A percentile compares a stretch with the other conserved stretches of the same genome.
Evolutionary conservation across 352 stramenopile genomes (phyloP).

Genomic region (Lagenidium sp.): DNA sequence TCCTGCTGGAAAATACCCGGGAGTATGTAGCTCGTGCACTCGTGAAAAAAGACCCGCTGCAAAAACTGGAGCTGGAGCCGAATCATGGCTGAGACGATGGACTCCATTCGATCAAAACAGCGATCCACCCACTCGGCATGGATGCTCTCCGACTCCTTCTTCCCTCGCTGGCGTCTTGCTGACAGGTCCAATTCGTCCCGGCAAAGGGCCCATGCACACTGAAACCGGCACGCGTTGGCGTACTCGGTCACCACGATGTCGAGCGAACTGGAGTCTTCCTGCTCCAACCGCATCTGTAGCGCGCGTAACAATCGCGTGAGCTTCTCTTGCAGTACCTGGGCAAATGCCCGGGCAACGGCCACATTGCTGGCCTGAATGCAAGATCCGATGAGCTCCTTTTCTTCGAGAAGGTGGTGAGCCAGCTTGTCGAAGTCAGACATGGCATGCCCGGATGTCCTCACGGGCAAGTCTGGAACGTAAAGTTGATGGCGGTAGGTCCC

Average conservation of each 20-base stretch:
- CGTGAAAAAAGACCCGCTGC: constrained; percentile 51
- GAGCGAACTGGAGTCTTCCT: constrained; percentile 16
- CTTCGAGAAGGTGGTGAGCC: constrained; percentile 60
- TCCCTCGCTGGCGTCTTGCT: constrained; percentile 14
- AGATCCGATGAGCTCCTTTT: constrained; percentile 52
- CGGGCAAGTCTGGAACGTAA: constrained; percentile 1
- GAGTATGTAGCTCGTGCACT: constrained; percentile 33
- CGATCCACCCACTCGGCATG: constrained; percentile 60
- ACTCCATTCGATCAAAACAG: constrained; percentile 50
- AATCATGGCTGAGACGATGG: constrained; percentile 36
- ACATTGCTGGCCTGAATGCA: constrained; percentile 60
- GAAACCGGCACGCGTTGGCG: constrained; percentile 37
- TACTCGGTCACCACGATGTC: constrained; percentile 48
- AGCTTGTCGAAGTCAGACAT: constrained; percentile 62
- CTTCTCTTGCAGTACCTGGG: constrained; percentile 57
- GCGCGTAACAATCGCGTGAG: constrained; percentile 30
- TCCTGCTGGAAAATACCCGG: constrained; percentile 45
- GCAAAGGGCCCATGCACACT: constrained; percentile 60
- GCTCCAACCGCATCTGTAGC: constrained; percentile 19
- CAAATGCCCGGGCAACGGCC: constrained; percentile 44
- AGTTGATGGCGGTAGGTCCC: constrained; percentile 14
- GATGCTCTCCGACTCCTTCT: constrained; percentile 18
- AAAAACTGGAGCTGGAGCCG: constrained; percentile 38
- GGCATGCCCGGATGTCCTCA: too few relatives aligned
- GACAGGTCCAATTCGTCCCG: constrained; percentile 44